Evolutionary conservation across 805 yeast genomes (phyloP), one percentile per base, ranked within the genome.

Genomic region (Ogataea paraovalis): DNA sequence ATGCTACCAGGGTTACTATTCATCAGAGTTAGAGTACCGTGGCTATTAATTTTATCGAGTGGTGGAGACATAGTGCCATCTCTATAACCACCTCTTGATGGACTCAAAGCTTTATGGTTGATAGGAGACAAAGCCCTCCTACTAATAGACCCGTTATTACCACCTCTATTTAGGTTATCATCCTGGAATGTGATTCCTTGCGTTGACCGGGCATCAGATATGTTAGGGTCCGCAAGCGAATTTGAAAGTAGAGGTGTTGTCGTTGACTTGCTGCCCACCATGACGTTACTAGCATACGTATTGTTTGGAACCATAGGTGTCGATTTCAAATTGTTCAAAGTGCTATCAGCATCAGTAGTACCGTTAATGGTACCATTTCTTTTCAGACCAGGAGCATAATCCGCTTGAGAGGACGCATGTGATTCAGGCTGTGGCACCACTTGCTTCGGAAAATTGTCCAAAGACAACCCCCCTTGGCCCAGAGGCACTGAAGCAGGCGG

Each of bases 381-480:
- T 4, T 30, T 30, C 16, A 7, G 34, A 14, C 14, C 6, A 30
- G 34, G 12, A 30, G 16, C 14, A 25, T 7, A 25, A 30, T 30
- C 34, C 6, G 16, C n/a, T 30, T 8, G 34, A 12, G 34, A 30
- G 12, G n/a, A 30, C 6, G 16, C 10, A 25, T 7, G 10, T 7
- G 28, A 25, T 18, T n/a, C 38, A 34, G 20, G 6, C 18, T n/a
- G 18, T n/a, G 38, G 38, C 10, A 16, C 38, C 10, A 10, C 28
- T 16, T 34, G 45, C 12, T 49, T 49, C n/a, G 62, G 64, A 33
- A 68, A 68, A 41, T 57, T 47, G 19, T 65, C 71, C 12, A 75
- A 57, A 0, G 71, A 55, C 38, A 79, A 64, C 22, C 70, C 67
- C 2, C 83, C 83, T 39, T 68, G 62, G 2, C 83, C 83, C 42